These are phyloP conservation scores for Alisma plantagoaquatica DNA, from an alignment of 106 monocot species.

Conservation along the genomic window DNA sequence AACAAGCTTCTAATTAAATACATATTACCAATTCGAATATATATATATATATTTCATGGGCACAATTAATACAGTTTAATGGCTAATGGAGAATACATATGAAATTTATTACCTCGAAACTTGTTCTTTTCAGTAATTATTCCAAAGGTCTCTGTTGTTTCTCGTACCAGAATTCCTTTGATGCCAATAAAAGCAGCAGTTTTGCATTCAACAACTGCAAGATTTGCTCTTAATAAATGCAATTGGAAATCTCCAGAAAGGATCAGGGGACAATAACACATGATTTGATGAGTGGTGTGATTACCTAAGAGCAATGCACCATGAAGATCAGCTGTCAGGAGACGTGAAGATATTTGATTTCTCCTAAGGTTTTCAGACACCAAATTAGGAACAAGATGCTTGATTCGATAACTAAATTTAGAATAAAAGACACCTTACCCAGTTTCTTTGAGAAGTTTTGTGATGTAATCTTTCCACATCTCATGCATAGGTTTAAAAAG, in stretches of 20 bases:
- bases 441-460: slow-evolving; percentile 44
- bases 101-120: slow-evolving; percentile 45
- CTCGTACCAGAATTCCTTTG: slow-evolving; percentile 75
- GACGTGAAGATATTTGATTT: slow-evolving; percentile 44
- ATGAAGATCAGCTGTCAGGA: slow-evolving; percentile 73
- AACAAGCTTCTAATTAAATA: too few species aligned
- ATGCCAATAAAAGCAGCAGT: slow-evolving; percentile 32
- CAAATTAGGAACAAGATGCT: not conserved
- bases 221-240: not conserved
- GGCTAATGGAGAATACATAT: too few species aligned
- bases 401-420: not conserved
- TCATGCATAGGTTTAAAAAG: slow-evolving; percentile 82
- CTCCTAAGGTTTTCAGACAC: slow-evolving; percentile 30
- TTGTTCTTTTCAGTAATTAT: slow-evolving; percentile 49
- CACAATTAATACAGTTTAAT: too few species aligned
- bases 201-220: slow-evolving; percentile 79
- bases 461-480: slow-evolving; percentile 89
- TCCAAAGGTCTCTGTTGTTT: slow-evolving; percentile 84
- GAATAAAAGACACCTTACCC: slow-evolving; percentile 20
- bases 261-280: not conserved
- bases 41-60: too few species aligned
- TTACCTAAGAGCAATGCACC: slow-evolving; percentile 78
- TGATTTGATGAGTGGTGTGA: too few species aligned
- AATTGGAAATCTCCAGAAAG: not conserved
- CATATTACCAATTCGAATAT: too few species aligned